Conservation (phyloP, 345 rosid genomes). For the thale cress (Arabidopsis thaliana) region TAIR10.1 NC_003070.9:24036001-24036500, state of each 20-base stretch:
- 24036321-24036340: conserved; percentile 85
- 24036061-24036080: conserved; percentile 61
- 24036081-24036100: conserved; percentile 53
- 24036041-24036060: not conserved
- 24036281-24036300: conserved; percentile 69
- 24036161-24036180: conserved; percentile 93
- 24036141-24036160: conserved; percentile 81
- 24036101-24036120: conserved; percentile 38
- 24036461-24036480: conserved; percentile 94
- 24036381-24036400: conserved; percentile 93
- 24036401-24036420: conserved; percentile 95
- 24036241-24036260: conserved; percentile 57
- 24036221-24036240: conserved; percentile 90
- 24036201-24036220: conserved; percentile 83
- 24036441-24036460: conserved; percentile 96
- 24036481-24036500: conserved; percentile 96
- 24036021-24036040: conserved; percentile 7
- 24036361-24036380: conserved; percentile 85
- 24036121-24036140: conserved; percentile 62
- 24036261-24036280: conserved; percentile 42
- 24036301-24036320: conserved; percentile 84
- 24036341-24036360: conserved; percentile 77
- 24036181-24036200: conserved; percentile 73
- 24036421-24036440: conserved; percentile 91
- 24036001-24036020: conserved; percentile 27